Evolutionary conservation across 2,329 filamentous ascomycete species (phyloP).

Genomic region (Penicillium sp.): DNA sequence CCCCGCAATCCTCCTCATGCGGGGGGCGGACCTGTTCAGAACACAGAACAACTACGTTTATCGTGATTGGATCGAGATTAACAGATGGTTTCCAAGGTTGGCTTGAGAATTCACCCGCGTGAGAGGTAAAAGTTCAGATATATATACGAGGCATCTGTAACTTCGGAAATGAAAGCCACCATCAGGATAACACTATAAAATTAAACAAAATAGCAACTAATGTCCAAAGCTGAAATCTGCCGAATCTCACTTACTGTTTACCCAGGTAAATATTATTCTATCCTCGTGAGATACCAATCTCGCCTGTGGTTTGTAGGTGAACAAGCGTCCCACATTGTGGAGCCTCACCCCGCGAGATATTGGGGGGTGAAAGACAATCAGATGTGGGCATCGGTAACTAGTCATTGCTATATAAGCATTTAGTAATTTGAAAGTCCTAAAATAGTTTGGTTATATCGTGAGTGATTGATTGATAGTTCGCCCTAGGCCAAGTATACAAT

Average conservation of each 20-base stretch:
- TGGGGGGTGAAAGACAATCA: neutral
- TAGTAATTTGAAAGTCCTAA: neutral
- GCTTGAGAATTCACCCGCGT: neutral
- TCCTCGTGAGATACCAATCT: neutral
- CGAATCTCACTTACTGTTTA: neutral
- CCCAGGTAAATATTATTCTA: neutral
- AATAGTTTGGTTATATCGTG: neutral
- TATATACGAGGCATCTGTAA: neutral
- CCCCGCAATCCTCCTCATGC: neutral
- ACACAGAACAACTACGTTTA: neutral
- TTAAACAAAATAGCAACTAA: neutral
- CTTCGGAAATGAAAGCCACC: neutral
- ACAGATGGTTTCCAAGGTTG: too few relatives aligned
- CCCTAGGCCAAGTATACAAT: neutral
- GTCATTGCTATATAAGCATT: neutral
- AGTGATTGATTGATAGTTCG: neutral
- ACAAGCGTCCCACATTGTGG: neutral
- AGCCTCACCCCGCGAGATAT: neutral
- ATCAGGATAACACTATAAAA: neutral
- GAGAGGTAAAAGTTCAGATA: neutral
- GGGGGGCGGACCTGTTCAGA: neutral
- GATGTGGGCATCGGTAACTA: neutral
- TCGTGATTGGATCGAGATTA: neutral
- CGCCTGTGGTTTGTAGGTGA: neutral
- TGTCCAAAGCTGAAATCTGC: neutral